These are phyloP conservation scores for Aquilaria yunnanensis DNA, from an alignment of 345 rosid species.

Conservation along the genomic window DNA sequence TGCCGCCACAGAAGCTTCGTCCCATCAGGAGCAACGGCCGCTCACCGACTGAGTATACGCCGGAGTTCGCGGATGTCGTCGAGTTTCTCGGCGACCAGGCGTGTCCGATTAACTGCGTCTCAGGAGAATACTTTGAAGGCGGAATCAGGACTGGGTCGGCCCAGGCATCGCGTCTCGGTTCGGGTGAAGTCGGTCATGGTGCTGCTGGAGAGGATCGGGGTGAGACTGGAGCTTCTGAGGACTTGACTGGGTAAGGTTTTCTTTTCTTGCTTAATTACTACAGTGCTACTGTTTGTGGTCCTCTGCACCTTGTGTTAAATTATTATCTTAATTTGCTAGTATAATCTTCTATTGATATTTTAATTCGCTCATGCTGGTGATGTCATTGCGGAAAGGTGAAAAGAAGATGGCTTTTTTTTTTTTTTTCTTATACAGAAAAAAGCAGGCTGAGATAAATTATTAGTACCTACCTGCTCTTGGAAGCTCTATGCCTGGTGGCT, in stretches of 20 bases:
- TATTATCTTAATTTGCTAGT: not conserved
- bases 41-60: constrained; percentile 25
- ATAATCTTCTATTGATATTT: not conserved
- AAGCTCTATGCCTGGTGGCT: too few species aligned
- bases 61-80: constrained; percentile 19
- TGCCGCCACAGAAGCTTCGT: constrained; percentile 59
- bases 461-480: too few species aligned
- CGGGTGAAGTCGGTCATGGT: constrained; percentile 7
- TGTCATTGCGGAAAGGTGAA: not conserved
- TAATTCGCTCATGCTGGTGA: constrained; percentile 6
- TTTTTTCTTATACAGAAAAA: not conserved
- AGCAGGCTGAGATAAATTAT: too few species aligned
- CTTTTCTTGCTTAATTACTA: not conserved
- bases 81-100: constrained; percentile 26
- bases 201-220: not conserved
- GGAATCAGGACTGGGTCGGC: constrained; percentile 20
- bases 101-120: constrained; percentile 10
- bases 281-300: not conserved
- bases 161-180: not conserved
- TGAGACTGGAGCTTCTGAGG: not conserved
- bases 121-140: constrained; percentile 23
- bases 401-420: too few species aligned
- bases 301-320: too few species aligned
- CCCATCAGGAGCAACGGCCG: constrained; percentile 45
- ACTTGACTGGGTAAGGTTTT: constrained; percentile 15